Evolutionary conservation across 2,329 filamentous ascomycete genomes (phyloP).

Genomic region (Didymella exigua): DNA sequence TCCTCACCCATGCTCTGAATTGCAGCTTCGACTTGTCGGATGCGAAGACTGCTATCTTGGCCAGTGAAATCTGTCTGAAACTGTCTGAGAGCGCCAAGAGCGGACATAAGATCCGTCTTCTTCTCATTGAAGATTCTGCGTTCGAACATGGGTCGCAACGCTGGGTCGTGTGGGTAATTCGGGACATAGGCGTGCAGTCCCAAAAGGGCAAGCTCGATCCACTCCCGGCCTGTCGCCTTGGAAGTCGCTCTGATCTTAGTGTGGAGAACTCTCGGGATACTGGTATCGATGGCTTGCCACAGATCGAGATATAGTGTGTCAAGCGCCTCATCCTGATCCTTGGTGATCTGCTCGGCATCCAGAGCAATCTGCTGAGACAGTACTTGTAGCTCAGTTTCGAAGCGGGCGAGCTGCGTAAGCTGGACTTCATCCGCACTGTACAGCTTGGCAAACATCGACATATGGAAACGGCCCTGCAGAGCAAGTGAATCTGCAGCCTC

Average conservation of each 20-base stretch:
- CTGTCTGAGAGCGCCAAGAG: conserved; percentile 63
- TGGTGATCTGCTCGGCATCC: conserved; percentile 42
- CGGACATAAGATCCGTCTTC: conserved; percentile 59
- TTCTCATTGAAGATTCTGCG: conserved; percentile 64
- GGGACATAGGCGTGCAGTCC: conserved; percentile 83
- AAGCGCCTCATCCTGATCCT: conserved; percentile 38
- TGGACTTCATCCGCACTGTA: conserved; percentile 43
- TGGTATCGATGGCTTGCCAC: conserved; percentile 27
- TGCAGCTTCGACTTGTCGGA: conserved; percentile 66
- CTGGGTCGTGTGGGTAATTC: conserved; percentile 84
- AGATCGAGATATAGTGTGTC: conserved; percentile 33
- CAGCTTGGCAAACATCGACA: conserved; percentile 37
- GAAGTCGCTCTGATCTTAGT: conserved; percentile 18
- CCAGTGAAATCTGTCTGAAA: conserved; percentile 74
- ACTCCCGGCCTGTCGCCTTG: conserved; percentile 54
- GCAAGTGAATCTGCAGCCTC: conserved; percentile 28
- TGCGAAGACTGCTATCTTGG: conserved; percentile 69
- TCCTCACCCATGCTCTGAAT: conserved; percentile 68
- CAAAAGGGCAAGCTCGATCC: conserved; percentile 76
- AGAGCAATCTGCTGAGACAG: conserved; percentile 46
- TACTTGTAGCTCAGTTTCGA: conserved; percentile 49
- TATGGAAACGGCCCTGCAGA: conserved; percentile 39
- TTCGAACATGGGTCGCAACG: conserved; percentile 66
- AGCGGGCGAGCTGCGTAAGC: conserved; percentile 48
- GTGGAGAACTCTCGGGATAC: conserved; percentile 36